A percentile compares a stretch with the other conserved stretches of the same genome.
Conservation (phyloP, 371 early-diverging fungal species). For the Mucor sp. region DNA sequence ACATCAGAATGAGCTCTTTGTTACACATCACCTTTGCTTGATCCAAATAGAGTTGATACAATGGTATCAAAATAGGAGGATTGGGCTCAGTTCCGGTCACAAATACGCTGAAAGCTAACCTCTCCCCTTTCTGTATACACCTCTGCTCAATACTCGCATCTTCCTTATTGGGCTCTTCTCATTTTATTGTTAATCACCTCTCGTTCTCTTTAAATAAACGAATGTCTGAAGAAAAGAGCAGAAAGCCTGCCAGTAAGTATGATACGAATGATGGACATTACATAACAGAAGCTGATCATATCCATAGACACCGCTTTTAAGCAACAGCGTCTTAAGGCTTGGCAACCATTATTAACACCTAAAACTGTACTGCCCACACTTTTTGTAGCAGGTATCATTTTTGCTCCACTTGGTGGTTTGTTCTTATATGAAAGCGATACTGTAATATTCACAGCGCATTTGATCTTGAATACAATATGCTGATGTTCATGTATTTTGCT, state of each 20-base stretch:
- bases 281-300: background rate
- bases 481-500: background rate
- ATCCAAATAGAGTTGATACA: background rate
- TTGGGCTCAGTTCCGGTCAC: conserved; percentile 6
- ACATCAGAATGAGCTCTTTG: background rate
- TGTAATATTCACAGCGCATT: conserved; percentile 17
- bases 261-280: background rate
- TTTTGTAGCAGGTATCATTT: conserved; percentile 80
- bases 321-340: conserved; percentile 91
- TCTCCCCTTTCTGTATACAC: background rate
- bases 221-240: conserved; percentile 48
- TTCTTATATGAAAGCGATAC: conserved; percentile 64
- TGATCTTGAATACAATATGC: background rate
- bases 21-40: background rate
- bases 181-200: background rate
- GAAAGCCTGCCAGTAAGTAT: conserved; percentile 48
- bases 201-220: background rate
- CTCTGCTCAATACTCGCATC: background rate
- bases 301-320: conserved; percentile 83
- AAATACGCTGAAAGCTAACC: background rate
- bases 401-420: conserved; percentile 83
- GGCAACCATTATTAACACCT: conserved; percentile 92
- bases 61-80: background rate
- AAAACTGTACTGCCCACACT: conserved; percentile 87
- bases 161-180: background rate